Conservation (phyloP, 495 filamentous ascomycete genomes). For the Aspergillus ellipticus region DNA sequence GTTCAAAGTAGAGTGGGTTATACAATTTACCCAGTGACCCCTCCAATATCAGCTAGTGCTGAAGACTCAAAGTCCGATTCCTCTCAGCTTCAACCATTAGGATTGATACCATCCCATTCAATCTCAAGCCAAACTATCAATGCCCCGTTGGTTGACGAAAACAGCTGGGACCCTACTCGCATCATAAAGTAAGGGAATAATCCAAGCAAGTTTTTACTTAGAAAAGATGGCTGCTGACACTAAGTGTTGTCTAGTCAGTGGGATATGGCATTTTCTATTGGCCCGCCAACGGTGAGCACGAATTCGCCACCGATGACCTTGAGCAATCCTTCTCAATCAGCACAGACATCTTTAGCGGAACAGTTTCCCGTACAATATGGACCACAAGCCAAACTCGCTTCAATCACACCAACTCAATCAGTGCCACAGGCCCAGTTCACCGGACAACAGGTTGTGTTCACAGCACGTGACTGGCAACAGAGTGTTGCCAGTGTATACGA, state of each 20-base stretch:
- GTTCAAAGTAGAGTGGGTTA: conserved; percentile 69
- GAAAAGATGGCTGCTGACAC: conserved; percentile 24
- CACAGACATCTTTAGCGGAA: conserved; percentile 24
- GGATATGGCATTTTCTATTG: conserved; percentile 85
- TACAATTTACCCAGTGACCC: conserved; percentile 72
- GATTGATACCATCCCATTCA: conserved; percentile 60
- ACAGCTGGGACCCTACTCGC: conserved; percentile 84
- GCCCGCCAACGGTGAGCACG: conserved; percentile 41
- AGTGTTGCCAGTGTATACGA: conserved; percentile 88
- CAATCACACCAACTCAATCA: conserved; percentile 40
- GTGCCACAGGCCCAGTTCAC: conserved; percentile 54
- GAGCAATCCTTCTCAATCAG: conserved; percentile 28
- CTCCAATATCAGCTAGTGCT: conserved; percentile 72
- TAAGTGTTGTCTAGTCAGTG: conserved; percentile 61
- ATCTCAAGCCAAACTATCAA: conserved; percentile 43
- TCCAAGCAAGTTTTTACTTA: not conserved
- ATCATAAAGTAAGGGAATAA: conserved; percentile 78
- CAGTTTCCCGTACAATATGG: conserved; percentile 42
- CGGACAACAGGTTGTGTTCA: conserved; percentile 66
- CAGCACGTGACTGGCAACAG: conserved; percentile 94
- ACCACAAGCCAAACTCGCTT: conserved; percentile 28
- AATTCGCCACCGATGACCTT: conserved; percentile 47
- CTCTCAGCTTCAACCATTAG: conserved; percentile 71
- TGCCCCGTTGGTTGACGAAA: conserved; percentile 62
- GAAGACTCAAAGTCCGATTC: conserved; percentile 78